Evolutionary conservation across 148 eudicot genomes (phyloP), one percentile per base, ranked within the genome.

Genomic region (Pharnaceum exiguum): DNA sequence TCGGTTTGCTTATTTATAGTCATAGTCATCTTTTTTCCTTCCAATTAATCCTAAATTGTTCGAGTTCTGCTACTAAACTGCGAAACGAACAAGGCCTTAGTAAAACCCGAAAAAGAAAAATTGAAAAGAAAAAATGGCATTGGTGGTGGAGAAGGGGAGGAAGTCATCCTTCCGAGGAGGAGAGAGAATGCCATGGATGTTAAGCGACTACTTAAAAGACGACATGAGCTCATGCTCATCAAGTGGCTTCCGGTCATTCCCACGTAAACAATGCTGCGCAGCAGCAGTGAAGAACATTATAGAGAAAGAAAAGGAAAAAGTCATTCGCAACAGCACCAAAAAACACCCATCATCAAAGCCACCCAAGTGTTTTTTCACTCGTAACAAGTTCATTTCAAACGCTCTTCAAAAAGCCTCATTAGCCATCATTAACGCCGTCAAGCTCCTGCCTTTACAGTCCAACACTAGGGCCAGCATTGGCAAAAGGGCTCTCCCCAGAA

Each of bases 161-260:
- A 62, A 49, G 16, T 56, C 31, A 47, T 56, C 81, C 39, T 70
- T 72, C 19, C 35, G 62, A 10, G 40, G 28, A 2, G 55, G 29
- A 6, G 73, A 71, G 28, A 73, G 65, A 27, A 74, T 67, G 63
- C 69, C 79, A 11, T 71, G 71, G 69, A 53, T 78, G 82, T 47
- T 89, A 12, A 77, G 72, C 28, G 96, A 89, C 23, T 79, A 78
- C 30, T 65, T 89, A 1, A 26, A 74, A n/a, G 94, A 89, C 24
- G 96, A 89, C 26, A 19, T 81, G 38, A 81, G 87, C 58, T 89
- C 96, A 0, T 89, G 94, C 62, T 89, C 96, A 3, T 85, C 96
- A 37, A 85, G 62, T 65, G 96, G 96, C 26, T 89, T 89, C 77
- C 72, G 79, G 12, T 80, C 89, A 0, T 82, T 76, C 51, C 96